Evolutionary conservation across 768 basidiomycete species (phyloP), one percentile per base, ranked within the genome.

Genomic region (Auriscalpium vulgare): DNA sequence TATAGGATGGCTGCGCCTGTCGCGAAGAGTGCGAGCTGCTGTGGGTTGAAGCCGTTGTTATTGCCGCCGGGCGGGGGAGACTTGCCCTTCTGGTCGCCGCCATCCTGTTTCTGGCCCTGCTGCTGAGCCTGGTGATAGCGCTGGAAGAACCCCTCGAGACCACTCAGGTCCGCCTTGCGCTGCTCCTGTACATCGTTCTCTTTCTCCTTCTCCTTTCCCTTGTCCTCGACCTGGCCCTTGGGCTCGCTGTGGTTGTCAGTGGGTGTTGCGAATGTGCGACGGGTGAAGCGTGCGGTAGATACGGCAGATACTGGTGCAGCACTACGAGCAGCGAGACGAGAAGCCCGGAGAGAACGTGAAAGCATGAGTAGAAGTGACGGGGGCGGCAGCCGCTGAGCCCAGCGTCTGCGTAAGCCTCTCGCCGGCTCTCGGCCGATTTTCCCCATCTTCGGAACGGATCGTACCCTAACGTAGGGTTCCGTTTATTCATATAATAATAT

Each of bases 1-100:
- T 85, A 88, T 13, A 87, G 74, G 63, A 87, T 78, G 64, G 84
- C 86, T 19, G 81, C 79, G 35, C 73, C 67, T 13, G 83, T 76
- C 29, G 81, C 79, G 52, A 84, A 74, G 54, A 87, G 65, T 62
- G 80, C 81, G 4, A 79, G 75, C 61, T 84, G 85, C 62, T 76
- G 78, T 37, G 72, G 67, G 55, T 77, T 80, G 62, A 85, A 83
- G 23, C 78, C 75, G 62, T 77, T 81, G 63, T 75, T 74, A 55
- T 74, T 75, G 23, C 70, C 70, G 47, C 53, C 56, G 59, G 68
- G 56, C 5, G 85, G 84, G 19, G 80, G 81, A 19, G 75, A 71
- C 47, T 75, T 76, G 54, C 72, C 66, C 50, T 77, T 74, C 13
- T 74, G 66, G 51, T 69, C 67, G 4, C 70, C 66, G 14, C 67